phyloP scores from a whole-genome alignment of 345 rosid genomes.

The Hibiscus syriacus region DNA sequence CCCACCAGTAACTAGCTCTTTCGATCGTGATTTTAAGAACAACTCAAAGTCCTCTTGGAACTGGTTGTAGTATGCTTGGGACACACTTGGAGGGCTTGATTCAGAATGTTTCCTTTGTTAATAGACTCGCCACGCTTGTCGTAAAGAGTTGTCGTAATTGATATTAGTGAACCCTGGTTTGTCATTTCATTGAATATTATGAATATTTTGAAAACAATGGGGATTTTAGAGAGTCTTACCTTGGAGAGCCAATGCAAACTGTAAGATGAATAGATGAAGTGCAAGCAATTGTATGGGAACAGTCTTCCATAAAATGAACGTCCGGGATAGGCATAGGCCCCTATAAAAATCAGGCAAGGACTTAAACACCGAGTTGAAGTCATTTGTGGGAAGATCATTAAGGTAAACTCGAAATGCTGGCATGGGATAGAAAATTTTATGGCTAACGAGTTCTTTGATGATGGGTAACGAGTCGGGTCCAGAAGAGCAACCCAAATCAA shows the following conservation, averaged over 20 bases:
- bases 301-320: conserved; percentile 81
- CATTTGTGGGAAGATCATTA: conserved; percentile 58
- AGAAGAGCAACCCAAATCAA: conserved; percentile 79
- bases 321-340: conserved; percentile 61
- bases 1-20: conserved; percentile 48
- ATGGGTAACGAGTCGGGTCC: conserved; percentile 64
- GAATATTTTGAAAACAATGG: too few relatives aligned
- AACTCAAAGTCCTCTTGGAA: conserved; percentile 64
- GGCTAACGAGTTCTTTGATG: conserved; percentile 31
- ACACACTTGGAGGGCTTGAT: conserved; percentile 49
- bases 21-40: conserved; percentile 56
- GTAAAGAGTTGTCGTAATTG: conserved; percentile 41
- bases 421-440: conserved; percentile 17
- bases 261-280: conserved; percentile 64
- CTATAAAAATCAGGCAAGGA: conserved; percentile 44
- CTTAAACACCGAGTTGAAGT: conserved; percentile 56
- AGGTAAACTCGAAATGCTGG: conserved; percentile 44
- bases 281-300: conserved; percentile 56
- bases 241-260: conserved; percentile 93
- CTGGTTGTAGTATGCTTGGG: conserved; percentile 56
- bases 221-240: conserved; percentile 17
- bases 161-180: neutral
- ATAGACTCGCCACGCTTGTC: conserved; percentile 56
- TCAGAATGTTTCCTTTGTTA: conserved; percentile 62
- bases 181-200: neutral